A percentile compares a stretch with the other conserved stretches of the same genome.
These are phyloP conservation scores for Epichloe typhina DNA, from an alignment of 2,329 filamentous ascomycete species.

Conservation along the genomic window DNA sequence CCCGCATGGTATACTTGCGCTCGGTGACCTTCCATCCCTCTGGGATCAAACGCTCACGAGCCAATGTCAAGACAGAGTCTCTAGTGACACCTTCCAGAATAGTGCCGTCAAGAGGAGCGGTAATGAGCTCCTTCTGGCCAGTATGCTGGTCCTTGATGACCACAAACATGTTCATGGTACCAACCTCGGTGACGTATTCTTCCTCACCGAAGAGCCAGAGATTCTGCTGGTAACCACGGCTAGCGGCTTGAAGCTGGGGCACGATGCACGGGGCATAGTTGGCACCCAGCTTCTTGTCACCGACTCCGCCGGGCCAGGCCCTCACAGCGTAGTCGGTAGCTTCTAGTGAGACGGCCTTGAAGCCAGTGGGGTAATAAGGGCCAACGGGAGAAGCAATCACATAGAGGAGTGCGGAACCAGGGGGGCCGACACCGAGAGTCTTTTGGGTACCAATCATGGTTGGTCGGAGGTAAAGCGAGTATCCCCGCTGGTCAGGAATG, in stretches of 20 bases:
- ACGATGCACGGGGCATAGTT: constrained; percentile 99
- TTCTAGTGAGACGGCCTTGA: constrained; percentile 93
- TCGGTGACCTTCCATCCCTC: constrained; percentile 83
- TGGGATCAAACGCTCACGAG: constrained; percentile 66
- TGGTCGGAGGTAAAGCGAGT: constrained; percentile 88
- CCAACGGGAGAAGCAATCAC: constrained; percentile 94
- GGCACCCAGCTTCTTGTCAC: constrained; percentile 95
- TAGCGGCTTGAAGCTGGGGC: constrained; percentile 86
- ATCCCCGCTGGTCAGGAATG: constrained; percentile 75
- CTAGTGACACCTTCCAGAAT: constrained; percentile 92
- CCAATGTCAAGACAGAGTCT: constrained; percentile 79
- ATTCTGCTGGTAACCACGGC: constrained; percentile 92
- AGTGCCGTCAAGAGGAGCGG: constrained; percentile 90
- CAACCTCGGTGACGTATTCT: constrained; percentile 92
- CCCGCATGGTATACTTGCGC: constrained; percentile 83
- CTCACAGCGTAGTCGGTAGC: constrained; percentile 94
- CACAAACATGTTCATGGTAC: constrained; percentile 97
- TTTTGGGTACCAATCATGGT: constrained; percentile 96
- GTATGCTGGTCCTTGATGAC: constrained; percentile 76
- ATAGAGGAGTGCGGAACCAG: constrained; percentile 81
- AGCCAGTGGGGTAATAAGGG: constrained; percentile 95
- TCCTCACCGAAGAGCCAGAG: constrained; percentile 95
- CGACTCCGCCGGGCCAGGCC: constrained; percentile 94
- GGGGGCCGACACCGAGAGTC: constrained; percentile 85
- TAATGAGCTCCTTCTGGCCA: constrained; percentile 82